Evolutionary conservation across 1,284 basidiomycete species (phyloP).

Genomic region (Gomphus bonarii): DNA sequence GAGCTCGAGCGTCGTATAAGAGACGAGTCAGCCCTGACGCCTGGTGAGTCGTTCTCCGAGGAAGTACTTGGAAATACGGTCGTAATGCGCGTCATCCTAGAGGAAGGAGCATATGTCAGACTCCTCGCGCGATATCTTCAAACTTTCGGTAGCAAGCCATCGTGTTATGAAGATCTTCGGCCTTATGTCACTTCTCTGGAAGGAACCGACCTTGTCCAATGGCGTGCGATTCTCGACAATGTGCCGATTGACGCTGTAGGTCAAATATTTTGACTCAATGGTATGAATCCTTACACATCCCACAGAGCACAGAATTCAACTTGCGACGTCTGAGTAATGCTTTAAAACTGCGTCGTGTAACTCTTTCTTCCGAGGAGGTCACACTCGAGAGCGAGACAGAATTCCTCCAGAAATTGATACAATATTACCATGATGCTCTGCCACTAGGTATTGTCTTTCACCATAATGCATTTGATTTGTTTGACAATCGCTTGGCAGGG

Average conservation of each 20-base stretch:
- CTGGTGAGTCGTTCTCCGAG: constrained; percentile 25
- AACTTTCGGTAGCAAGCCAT: constrained; percentile 67
- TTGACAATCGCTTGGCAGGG: constrained; percentile 16
- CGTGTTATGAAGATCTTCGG: constrained; percentile 77
- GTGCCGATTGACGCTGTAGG: constrained; percentile 40
- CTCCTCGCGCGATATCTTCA: constrained; percentile 61
- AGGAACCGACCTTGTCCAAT: constrained; percentile 34
- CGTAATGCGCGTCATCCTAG: constrained; percentile 21
- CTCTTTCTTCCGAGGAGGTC: constrained; percentile 35
- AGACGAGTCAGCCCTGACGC: constrained; percentile 32
- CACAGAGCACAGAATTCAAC: constrained; percentile 25
- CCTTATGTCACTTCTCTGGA: constrained; percentile 45
- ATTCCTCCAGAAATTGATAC: constrained; percentile 37
- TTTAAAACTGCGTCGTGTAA: constrained; percentile 59
- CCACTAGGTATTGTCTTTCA: constrained; percentile 36
- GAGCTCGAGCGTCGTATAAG: constrained; percentile 57
- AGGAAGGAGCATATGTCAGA: constrained; percentile 30
- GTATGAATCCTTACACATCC: constrained; percentile 40
- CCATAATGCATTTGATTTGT: background rate
- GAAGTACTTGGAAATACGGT: background rate
- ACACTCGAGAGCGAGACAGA: constrained; percentile 44
- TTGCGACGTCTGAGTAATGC: constrained; percentile 32
- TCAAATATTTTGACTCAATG: constrained; percentile 10
- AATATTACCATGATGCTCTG: constrained; percentile 56
- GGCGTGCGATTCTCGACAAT: constrained; percentile 44